phyloP scores from a whole-genome alignment of 176 grass and related monocot genomes.

The Musa schizocarpa region DNA sequence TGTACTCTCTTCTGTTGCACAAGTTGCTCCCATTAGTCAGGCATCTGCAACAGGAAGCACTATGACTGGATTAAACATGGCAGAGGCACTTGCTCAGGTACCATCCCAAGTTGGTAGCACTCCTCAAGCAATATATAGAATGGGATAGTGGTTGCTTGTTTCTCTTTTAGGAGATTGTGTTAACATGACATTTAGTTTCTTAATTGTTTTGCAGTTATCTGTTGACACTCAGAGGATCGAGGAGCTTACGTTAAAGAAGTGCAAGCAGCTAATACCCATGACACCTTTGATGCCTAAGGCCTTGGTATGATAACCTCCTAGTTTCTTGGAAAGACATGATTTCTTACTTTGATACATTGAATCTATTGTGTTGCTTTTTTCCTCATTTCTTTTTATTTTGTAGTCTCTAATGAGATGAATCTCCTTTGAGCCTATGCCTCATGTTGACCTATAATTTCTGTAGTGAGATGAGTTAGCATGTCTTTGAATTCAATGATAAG shows the following conservation, averaged over 20 bases:
- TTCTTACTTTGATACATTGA: background rate
- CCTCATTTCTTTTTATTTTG: background rate
- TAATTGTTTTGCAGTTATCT: constrained; percentile 22
- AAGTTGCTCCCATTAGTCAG: constrained; percentile 12
- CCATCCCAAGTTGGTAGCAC: constrained; percentile 28
- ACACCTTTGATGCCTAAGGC: constrained; percentile 32
- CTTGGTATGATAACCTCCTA: constrained; percentile 20
- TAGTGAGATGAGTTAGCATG: too few species aligned
- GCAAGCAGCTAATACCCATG: constrained; percentile 37
- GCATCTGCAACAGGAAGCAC: background rate
- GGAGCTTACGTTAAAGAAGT: constrained; percentile 29
- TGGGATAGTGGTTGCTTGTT: background rate
- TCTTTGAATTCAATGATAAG: background rate
- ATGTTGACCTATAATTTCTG: too few species aligned
- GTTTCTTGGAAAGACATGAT: background rate
- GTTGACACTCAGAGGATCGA: constrained; percentile 37
- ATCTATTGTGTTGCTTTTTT: background rate
- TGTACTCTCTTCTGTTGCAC: background rate
- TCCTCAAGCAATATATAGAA: constrained; percentile 26
- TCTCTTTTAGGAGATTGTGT: background rate
- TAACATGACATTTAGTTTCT: background rate
- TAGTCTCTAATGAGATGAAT: background rate
- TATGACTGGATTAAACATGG: constrained; percentile 37
- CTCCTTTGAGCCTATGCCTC: background rate
- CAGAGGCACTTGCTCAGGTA: constrained; percentile 32